phyloP scores from a whole-genome alignment of 495 filamentous ascomycete species.

The Aspergillus bridgeri region DNA sequence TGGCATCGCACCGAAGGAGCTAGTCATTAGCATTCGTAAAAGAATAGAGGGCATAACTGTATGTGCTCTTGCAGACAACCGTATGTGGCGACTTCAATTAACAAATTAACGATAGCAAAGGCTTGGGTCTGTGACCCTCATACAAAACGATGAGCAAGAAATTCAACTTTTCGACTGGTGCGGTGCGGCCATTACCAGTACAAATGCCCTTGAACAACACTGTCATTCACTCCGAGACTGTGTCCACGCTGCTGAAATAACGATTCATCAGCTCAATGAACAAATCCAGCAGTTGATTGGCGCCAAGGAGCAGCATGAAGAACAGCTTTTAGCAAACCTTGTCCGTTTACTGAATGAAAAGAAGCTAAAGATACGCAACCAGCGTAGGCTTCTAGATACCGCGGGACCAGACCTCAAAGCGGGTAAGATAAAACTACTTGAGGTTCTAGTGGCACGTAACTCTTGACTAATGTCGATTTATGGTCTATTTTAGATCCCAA shows the following conservation, averaged over 20 bases:
- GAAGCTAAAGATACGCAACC: conserved; percentile 86
- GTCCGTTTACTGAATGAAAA: conserved; percentile 74
- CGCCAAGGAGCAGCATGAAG: conserved; percentile 65
- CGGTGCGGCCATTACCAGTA: conserved; percentile 44
- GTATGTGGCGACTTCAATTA: background rate
- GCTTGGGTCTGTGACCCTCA: conserved; percentile 62
- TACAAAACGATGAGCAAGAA: conserved; percentile 58
- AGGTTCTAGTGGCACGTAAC: background rate
- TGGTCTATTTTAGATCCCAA: conserved; percentile 22
- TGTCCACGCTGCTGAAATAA: conserved; percentile 41
- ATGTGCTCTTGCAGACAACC: conserved; percentile 11
- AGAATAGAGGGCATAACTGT: conserved; percentile 56
- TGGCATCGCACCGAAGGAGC: conserved; percentile 30
- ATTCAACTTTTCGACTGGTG: conserved; percentile 75
- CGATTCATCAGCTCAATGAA: conserved; percentile 48
- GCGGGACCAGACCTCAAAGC: conserved; percentile 52
- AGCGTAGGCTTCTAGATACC: conserved; percentile 64
- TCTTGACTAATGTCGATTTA: conserved; percentile 1
- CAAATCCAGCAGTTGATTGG: conserved; percentile 63
- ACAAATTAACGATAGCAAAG: conserved; percentile 51
- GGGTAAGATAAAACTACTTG: conserved; percentile 22
- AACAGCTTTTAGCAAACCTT: conserved; percentile 68
- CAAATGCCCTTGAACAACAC: conserved; percentile 40
- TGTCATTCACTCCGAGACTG: conserved; percentile 45
- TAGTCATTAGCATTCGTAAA: conserved; percentile 54